phyloP scores from a whole-genome alignment of 2,329 filamentous ascomycete genomes.

The Torrubiellomyces zombiae region DNA sequence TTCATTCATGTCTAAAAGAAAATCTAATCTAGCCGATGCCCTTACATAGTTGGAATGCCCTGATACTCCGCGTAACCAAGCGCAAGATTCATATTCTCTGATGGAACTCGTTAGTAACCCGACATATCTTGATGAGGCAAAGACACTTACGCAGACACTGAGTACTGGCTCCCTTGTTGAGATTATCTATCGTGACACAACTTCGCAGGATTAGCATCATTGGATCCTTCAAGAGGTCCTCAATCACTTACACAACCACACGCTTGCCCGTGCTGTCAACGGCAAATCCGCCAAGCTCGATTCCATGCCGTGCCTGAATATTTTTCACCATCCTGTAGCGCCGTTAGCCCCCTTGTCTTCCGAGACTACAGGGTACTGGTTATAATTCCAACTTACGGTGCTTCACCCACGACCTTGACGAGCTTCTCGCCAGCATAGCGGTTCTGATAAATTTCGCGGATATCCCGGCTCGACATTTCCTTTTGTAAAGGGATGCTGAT shows the following conservation, averaged over 20 bases:
- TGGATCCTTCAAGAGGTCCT: too few species aligned
- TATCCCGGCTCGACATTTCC: slow-evolving; percentile 77
- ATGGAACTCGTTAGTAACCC: slow-evolving; percentile 36
- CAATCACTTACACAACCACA: slow-evolving; percentile 58
- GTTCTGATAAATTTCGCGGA: slow-evolving; percentile 89
- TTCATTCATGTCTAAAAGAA: too few species aligned
- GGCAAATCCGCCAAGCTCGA: slow-evolving; percentile 92
- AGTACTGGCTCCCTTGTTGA: slow-evolving; percentile 83
- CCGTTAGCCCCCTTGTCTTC: too few species aligned
- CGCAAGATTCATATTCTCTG: slow-evolving; percentile 89
- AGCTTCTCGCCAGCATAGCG: slow-evolving; percentile 91
- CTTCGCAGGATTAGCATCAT: slow-evolving; percentile 6
- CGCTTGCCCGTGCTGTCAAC: slow-evolving; percentile 79
- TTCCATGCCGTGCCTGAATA: slow-evolving; percentile 70
- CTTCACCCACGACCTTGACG: slow-evolving; percentile 79
- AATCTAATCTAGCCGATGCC: too few species aligned
- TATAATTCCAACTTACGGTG: too few species aligned
- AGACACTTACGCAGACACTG: slow-evolving; percentile 68
- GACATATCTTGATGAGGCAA: not conserved
- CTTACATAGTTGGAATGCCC: slow-evolving; percentile 52
- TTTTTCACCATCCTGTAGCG: slow-evolving; percentile 75
- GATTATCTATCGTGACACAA: slow-evolving; percentile 77
- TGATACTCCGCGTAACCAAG: slow-evolving; percentile 79
- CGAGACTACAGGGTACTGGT: too few species aligned
- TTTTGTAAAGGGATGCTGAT: slow-evolving; percentile 79